phyloP scores from a whole-genome alignment of 225 moss, liverwort and hornwort genomes.

The Thuidium tamariscinum region DNA sequence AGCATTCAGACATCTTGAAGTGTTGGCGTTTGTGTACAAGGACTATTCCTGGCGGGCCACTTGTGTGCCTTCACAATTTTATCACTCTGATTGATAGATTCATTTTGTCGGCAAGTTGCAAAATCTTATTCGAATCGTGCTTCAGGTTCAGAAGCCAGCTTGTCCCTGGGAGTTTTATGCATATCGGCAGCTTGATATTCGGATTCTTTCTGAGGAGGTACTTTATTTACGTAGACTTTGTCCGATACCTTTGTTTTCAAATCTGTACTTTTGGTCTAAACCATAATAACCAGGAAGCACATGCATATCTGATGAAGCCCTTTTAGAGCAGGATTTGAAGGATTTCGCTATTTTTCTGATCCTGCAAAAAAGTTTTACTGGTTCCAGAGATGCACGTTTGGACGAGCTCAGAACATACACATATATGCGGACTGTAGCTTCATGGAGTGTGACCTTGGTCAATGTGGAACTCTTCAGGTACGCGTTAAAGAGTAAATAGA shows the following conservation, averaged over 20 bases:
- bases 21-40: background rate
- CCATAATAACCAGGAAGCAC: background rate
- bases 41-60: background rate
- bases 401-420: slow-evolving; percentile 59
- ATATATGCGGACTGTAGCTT: slow-evolving; percentile 80
- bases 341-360: background rate
- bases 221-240: background rate
- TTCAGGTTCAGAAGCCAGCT: slow-evolving; percentile 79
- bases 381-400: slow-evolving; percentile 62
- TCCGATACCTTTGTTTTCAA: background rate
- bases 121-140: background rate
- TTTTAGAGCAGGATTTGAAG: background rate
- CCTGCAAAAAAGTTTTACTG: background rate
- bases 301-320: background rate
- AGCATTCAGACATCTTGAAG: background rate
- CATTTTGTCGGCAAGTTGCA: background rate
- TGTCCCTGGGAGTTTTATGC: slow-evolving; percentile 96
- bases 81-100: background rate
- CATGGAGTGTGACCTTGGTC: slow-evolving; percentile 69
- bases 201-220: slow-evolving; percentile 56
- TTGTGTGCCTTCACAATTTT: background rate
- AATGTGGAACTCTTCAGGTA: slow-evolving; percentile 93
- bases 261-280: background rate
- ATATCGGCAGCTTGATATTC: slow-evolving; percentile 76
- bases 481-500: background rate